phyloP scores from a whole-genome alignment of 768 basidiomycete species.

The Collybiopsis confluens region DNA sequence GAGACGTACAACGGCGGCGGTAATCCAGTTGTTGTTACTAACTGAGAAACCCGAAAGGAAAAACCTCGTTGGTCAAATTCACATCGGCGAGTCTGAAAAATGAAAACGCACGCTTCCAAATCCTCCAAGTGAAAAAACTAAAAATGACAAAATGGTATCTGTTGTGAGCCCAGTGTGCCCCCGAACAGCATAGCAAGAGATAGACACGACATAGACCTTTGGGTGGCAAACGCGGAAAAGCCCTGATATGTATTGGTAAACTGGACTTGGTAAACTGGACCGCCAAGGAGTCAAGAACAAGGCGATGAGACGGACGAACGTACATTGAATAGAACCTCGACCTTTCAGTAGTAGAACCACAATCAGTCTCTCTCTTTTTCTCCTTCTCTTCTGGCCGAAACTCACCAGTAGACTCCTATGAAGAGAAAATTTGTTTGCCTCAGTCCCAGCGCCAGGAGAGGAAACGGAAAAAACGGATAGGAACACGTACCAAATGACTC shows the following conservation, averaged over 20 bases:
- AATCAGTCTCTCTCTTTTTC: too few species aligned
- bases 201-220: conserved; percentile 31
- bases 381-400: too few species aligned
- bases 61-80: background rate
- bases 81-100: too few species aligned
- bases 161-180: too few species aligned
- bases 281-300: too few species aligned
- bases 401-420: conserved; percentile 4
- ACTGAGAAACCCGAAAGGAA: too few species aligned
- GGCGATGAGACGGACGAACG: too few species aligned
- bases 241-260: too few species aligned
- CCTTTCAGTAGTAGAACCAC: conserved; percentile 27
- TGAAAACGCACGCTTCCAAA: conserved; percentile 45
- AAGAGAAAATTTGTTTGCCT: too few species aligned
- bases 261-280: too few species aligned
- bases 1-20: conserved; percentile 15
- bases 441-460: too few species aligned
- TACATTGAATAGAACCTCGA: conserved; percentile 45
- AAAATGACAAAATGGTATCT: background rate
- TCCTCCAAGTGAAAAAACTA: conserved; percentile 46
- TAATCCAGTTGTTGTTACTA: conserved; percentile 26
- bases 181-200: too few species aligned
- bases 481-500: background rate
- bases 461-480: background rate
- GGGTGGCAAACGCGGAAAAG: conserved; percentile 46